Evolutionary conservation across 2,329 filamentous ascomycete genomes (phyloP), one percentile per base, ranked within the genome.

Genomic region (Cordyceps militaris): DNA sequence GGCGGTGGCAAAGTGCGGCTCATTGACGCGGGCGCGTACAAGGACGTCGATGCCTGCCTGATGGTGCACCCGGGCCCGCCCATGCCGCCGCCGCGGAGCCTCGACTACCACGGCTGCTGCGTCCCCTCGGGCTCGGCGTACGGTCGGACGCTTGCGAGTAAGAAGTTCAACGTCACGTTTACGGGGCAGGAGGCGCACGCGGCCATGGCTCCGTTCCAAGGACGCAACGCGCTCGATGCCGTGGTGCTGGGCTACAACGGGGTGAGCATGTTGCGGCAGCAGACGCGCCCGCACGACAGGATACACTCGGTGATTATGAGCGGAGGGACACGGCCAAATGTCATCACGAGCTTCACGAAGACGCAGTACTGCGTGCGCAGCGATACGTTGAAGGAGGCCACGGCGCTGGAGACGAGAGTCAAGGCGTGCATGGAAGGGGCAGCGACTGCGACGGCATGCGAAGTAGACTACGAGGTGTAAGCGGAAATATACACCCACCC

Each of bases 151-250:
- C 40, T 56, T 6, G 53, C 53, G 21, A 56, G 30, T 32, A 56
- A n/a, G 10, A 56, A 56, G 23, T 49, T 56, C 32, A 48, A 38
- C 16, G 43, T 56, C 23, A 40, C 28, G 16, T 56, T 56, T 5
- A 43, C 53, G 43, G 13, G 53, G 23, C 6, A 26, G 11, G 32
- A 28, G 21, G 43, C 52, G 13, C 52, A 56, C 23, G 52, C 52
- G 7, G 52, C 52, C n/a, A 71, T 74, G 9, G 73, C 73, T 3
- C 77, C 77, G 0, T 79, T 75, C 75, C 71, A 78, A 19, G 71
- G 72, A 0, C 55, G 67, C 16, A 74, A 74, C 49, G 73, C 73
- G 0, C 64, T 74, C 2, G 73, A 75, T 43, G 73, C 72, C 1
- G 67, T 67, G 1, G 68, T 73, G 3, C 63, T 65, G 0, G 68